Percentiles rank a stretch among this genome's conserved stretches.
Conservation (phyloP, 108 stramenopile species). For the Conticribra guillardii region DNA sequence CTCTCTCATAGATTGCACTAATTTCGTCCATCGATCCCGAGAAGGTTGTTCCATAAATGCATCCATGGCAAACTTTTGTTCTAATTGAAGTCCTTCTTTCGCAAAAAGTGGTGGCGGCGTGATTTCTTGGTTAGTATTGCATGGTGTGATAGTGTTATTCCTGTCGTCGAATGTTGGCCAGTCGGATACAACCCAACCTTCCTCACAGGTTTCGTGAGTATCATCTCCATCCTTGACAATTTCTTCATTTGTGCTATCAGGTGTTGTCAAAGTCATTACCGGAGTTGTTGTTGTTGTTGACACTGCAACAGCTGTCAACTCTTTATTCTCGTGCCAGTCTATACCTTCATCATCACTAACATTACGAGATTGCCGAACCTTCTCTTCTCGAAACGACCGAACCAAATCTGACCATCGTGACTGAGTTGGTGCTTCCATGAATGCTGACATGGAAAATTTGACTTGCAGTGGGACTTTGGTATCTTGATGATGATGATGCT, state of each 20-base stretch:
- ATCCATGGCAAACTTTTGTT: constrained; percentile 9
- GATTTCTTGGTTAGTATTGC: not conserved
- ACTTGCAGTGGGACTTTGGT: not conserved
- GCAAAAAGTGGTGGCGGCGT: no score
- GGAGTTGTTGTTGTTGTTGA: no score
- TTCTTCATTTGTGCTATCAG: no score
- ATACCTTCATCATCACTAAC: not conserved
- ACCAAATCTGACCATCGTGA: not conserved
- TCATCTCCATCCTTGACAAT: not conserved
- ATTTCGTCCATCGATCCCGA: not conserved
- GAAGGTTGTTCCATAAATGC: constrained; percentile 8
- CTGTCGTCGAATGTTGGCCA: not conserved
- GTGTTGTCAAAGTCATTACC: no score
- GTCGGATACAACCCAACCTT: not conserved
- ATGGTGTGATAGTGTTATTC: not conserved
- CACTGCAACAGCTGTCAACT: no score
- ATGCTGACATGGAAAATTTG: not conserved
- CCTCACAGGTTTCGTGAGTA: not conserved
- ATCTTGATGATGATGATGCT: no score
- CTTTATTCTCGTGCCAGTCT: not conserved
- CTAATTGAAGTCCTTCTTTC: not conserved
- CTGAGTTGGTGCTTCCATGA: not conserved
- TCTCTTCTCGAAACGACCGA: not conserved
- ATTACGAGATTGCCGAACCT: not conserved
- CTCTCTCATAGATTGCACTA: constrained; percentile 3